Evolutionary conservation across 1,284 basidiomycete genomes (phyloP), one percentile per base, ranked within the genome.

Genomic region (Ceratobasidium sp.): DNA sequence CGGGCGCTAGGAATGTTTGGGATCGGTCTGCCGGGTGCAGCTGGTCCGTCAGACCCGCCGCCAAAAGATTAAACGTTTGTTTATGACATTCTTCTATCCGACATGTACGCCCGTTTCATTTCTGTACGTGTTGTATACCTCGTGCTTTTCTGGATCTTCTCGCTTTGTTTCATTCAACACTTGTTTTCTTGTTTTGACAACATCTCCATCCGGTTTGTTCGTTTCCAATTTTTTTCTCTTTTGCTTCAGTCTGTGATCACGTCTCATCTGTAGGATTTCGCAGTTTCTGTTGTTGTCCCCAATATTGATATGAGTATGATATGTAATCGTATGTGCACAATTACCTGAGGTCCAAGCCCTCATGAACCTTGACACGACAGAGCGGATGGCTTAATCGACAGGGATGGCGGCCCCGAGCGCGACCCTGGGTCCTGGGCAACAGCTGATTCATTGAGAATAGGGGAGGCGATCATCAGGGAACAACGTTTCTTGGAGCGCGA

Each of bases 61-160:
- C 52, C 53, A 57, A 57, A 57, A 36, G 53, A 57, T 32, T 57
- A n/a, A n/a, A n/a, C n/a, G n/a, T n/a, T n/a, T n/a, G n/a, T n/a
- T n/a, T n/a, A n/a, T n/a, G n/a, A n/a, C n/a, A n/a, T n/a, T n/a
- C n/a, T n/a, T n/a, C n/a, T n/a, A n/a, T n/a, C n/a, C n/a, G n/a
- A n/a, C n/a, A n/a, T 52, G 52, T 55, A 18, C 28, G 52, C 23
- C 52, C n/a, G n/a, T n/a, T n/a, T n/a, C n/a, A n/a, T n/a, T n/a
- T n/a, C n/a, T n/a, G n/a, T n/a, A 23, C 5, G 50, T 16, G 12
- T 23, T 28, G 8, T 5, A 14, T 28, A 18, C 21, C 2, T 18
- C 30, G 18, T 30, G 52, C n/a, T 16, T 55, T 55, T n/a, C 30
- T 39, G 16, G 52, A 50, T 32, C 23, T 30, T 55, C 34, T 32